Evolutionary conservation across 2,329 filamentous ascomycete genomes (phyloP).

Genomic region (Sporothrix mexicana): DNA sequence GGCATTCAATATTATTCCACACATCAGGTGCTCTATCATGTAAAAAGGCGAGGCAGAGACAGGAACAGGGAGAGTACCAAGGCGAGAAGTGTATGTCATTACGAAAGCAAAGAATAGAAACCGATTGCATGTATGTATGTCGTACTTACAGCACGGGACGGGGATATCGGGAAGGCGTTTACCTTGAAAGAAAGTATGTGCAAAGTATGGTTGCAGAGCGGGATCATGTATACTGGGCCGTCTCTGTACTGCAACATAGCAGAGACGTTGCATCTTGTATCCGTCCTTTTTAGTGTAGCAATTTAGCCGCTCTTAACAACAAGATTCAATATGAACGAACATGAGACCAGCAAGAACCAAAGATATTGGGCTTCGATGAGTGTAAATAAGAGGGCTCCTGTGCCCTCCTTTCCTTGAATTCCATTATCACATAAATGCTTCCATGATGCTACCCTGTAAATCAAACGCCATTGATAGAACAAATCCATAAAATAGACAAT

Average conservation of each 20-base stretch:
- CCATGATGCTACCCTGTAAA: not conserved
- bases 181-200: not conserved
- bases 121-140: not conserved
- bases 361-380: not conserved
- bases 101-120: constrained; percentile 19
- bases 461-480: constrained; percentile 16
- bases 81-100: not conserved
- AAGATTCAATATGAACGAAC: no score
- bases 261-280: constrained; percentile 13
- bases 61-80: not conserved
- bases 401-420: not conserved
- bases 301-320: constrained; percentile 11
- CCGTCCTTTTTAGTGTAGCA: not conserved
- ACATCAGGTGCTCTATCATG: no score
- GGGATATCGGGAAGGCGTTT: not conserved
- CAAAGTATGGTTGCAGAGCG: not conserved
- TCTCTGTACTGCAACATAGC: not conserved
- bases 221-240: not conserved
- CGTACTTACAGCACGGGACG: not conserved
- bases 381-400: not conserved
- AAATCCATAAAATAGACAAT: not conserved
- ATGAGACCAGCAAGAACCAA: no score
- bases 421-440: not conserved
- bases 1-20: no score
- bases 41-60: no score